phyloP scores from a whole-genome alignment of 805 yeast species.

The Starmerella gropengiesseri region DNA sequence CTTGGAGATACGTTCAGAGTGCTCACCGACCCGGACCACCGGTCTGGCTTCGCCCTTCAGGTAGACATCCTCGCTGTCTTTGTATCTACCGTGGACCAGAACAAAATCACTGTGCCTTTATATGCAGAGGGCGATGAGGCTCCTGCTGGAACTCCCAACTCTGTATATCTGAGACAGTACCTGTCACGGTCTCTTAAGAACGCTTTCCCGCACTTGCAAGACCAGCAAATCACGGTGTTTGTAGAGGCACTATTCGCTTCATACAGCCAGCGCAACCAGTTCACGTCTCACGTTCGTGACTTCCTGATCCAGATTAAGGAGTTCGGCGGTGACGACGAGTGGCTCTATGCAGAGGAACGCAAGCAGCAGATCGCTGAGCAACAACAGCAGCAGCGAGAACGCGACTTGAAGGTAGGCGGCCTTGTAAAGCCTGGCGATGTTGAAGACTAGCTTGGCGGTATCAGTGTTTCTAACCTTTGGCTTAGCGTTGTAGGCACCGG shows the following conservation, averaged over 20 bases:
- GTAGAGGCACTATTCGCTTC: slow-evolving; percentile 59
- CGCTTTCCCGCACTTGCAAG: slow-evolving; percentile 88
- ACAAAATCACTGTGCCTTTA: slow-evolving; percentile 64
- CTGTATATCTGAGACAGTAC: slow-evolving; percentile 66
- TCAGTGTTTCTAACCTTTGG: too few relatives aligned
- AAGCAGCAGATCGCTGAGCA: slow-evolving; percentile 65
- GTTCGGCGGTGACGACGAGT: slow-evolving; percentile 90
- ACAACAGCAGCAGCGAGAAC: slow-evolving; percentile 59
- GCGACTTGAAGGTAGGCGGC: slow-evolving; percentile 83
- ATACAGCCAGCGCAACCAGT: slow-evolving; percentile 62
- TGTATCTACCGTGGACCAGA: slow-evolving; percentile 69
- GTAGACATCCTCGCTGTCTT: slow-evolving; percentile 72
- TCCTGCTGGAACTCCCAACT: slow-evolving; percentile 74
- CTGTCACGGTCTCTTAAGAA: slow-evolving; percentile 66
- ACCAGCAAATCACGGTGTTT: slow-evolving; percentile 72
- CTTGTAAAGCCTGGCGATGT: slow-evolving; percentile 87
- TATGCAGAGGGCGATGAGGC: slow-evolving; percentile 64
- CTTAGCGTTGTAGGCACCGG: too few relatives aligned
- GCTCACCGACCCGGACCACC: slow-evolving; percentile 92
- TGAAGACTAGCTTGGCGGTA: slow-evolving; percentile 53
- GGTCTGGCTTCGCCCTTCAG: slow-evolving; percentile 88
- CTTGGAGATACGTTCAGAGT: slow-evolving; percentile 87
- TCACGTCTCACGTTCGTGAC: slow-evolving; percentile 80
- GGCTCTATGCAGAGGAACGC: slow-evolving; percentile 86
- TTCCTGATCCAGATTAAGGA: slow-evolving; percentile 94